phyloP scores from a whole-genome alignment of 1,284 basidiomycete genomes.

The Trichosporon inkin region DNA sequence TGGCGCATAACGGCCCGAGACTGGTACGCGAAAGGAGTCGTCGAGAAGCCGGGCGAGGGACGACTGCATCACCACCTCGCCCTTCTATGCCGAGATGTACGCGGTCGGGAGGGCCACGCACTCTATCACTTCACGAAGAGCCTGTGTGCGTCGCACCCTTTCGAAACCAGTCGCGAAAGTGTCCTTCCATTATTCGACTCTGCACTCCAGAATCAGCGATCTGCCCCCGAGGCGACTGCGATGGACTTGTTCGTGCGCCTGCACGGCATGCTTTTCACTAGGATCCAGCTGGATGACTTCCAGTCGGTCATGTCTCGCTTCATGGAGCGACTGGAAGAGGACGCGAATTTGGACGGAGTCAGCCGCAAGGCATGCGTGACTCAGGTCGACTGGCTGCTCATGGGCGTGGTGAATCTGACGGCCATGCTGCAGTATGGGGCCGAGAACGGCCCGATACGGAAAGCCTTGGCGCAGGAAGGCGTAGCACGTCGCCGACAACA shows the following conservation, averaged over 20 bases:
- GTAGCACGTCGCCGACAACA: conserved; percentile 46
- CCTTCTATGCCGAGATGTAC: conserved; percentile 72
- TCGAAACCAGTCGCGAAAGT: conserved; percentile 77
- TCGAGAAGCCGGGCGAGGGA: conserved; percentile 83
- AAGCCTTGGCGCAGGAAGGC: conserved; percentile 50
- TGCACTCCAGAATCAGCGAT: conserved; percentile 62
- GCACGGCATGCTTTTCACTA: conserved; percentile 94
- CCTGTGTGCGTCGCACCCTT: conserved; percentile 85
- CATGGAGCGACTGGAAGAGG: conserved; percentile 70
- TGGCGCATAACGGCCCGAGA: conserved; percentile 86
- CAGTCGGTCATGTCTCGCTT: conserved; percentile 72
- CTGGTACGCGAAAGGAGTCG: conserved; percentile 86
- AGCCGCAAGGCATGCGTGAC: conserved; percentile 52
- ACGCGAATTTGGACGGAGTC: conserved; percentile 59
- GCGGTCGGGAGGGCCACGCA: conserved; percentile 75
- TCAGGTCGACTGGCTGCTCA: conserved; percentile 92
- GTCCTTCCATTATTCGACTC: conserved; percentile 79
- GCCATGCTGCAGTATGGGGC: conserved; percentile 83
- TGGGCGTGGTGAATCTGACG: conserved; percentile 78
- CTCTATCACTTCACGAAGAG: conserved; percentile 96
- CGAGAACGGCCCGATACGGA: conserved; percentile 65
- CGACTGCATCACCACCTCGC: conserved; percentile 94
- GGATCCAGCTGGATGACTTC: conserved; percentile 89
- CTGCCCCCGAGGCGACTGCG: conserved; percentile 69
- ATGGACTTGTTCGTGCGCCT: conserved; percentile 83